Base-by-base conservation (phyloP, 2,329 filamentous ascomycete genomes). In the Fusarium siculi region DNA sequence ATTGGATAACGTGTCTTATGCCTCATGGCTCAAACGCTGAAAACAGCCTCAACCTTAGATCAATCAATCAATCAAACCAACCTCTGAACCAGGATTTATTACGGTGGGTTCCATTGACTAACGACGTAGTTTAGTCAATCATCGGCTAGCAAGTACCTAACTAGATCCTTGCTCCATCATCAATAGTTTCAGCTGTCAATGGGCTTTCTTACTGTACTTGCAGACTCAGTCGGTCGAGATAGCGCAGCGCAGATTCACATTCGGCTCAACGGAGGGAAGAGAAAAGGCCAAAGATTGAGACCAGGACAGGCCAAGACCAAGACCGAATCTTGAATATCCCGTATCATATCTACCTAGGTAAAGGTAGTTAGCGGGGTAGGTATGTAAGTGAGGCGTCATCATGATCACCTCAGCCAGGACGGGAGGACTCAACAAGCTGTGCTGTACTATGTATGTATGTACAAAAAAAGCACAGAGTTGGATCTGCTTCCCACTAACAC, bases 171-270 rank as follows among this genome's bases (percentile, higher is more conserved):
- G 47, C 40, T 36, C 59, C 58, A 40, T 47, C 36, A 32, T 40
- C n/a, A 23, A 39, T 32, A 47, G 50, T 57, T 70, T 70, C 67
- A 70, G 67, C 67, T 70, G 67, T 69, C 66, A 70, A 59, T 49
- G 63, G 42, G 34, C 36, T 56, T 36, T 40, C 23, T 37, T 46
- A 19, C 23, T 44, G 42, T 25, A 40, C 36, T 40, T 62, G 28
- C 28, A 60, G 36, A 55, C n/a, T 47, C 40, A 14, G 21, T 42
- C 25, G 36, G 30, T 32, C 53, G 21, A 43, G 40, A 63, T 44
- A 46, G 40, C 46, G 18, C 23, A 46, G 11, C 34, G 23, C 47
- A 43, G 21, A 56, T 9, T 34, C 58, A 49, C 46, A 23, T 43
- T 42, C 40, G 54, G 34, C 50, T 55, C 21, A 70, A 63, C 53